phyloP scores from a whole-genome alignment of 2,329 filamentous ascomycete genomes.

The Helicocarpus griseus region DNA sequence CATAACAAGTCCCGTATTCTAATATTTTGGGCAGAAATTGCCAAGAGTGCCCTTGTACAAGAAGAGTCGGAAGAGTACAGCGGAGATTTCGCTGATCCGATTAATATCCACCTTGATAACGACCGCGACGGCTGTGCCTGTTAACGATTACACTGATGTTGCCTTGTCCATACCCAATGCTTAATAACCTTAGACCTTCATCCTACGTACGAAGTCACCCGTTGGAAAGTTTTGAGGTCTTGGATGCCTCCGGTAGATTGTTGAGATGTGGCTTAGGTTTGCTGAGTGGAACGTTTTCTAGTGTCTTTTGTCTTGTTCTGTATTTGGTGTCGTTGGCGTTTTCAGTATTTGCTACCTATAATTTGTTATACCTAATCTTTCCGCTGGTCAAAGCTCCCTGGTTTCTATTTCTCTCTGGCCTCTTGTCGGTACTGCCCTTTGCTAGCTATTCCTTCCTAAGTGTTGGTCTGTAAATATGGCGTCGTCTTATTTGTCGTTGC shows the following conservation, averaged over 20 bases:
- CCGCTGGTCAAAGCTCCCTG: not conserved
- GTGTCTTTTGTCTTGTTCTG: not conserved
- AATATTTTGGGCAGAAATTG: constrained; percentile 59
- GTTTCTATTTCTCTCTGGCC: not conserved
- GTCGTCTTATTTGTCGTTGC: too few relatives aligned
- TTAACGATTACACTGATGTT: constrained; percentile 39
- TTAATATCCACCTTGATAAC: constrained; percentile 95
- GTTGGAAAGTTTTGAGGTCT: not conserved
- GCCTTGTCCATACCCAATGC: not conserved
- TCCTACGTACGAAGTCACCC: not conserved
- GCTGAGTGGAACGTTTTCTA: not conserved
- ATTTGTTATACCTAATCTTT: not conserved
- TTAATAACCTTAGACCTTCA: not conserved
- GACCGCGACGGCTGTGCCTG: constrained; percentile 89
- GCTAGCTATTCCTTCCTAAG: not conserved
- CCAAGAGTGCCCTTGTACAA: constrained; percentile 86
- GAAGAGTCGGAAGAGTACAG: constrained; percentile 98
- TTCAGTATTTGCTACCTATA: not conserved
- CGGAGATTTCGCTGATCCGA: constrained; percentile 93
- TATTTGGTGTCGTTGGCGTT: not conserved
- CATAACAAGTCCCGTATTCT: constrained; percentile 9
- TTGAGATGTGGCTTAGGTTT: not conserved
- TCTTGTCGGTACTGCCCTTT: not conserved
- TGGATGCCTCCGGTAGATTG: not conserved
- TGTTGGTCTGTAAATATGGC: too few relatives aligned